Evolutionary conservation across 306 rosid species (phyloP).

Genomic region (Amphicarpaea edgeworthii): DNA sequence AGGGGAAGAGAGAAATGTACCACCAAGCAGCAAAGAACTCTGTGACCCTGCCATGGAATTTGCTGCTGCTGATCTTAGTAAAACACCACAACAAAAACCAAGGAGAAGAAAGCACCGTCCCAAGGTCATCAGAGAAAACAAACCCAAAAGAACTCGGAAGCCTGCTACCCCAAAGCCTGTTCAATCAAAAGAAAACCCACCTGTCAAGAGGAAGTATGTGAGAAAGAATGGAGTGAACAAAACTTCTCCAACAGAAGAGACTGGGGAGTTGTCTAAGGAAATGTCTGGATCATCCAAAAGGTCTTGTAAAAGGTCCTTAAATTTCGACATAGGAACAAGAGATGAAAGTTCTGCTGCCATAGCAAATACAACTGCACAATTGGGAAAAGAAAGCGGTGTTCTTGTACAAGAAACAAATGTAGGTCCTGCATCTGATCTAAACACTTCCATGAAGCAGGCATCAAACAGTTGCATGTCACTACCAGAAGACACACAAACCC

Average conservation of each 20-base stretch:
- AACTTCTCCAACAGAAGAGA: constrained; percentile 45
- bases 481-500: constrained; percentile 39
- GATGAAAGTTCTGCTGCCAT: constrained; percentile 46
- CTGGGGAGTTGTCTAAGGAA: constrained; percentile 39
- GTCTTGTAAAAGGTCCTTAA: constrained; percentile 64
- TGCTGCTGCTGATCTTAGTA: constrained; percentile 49
- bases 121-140: constrained; percentile 81
- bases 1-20: constrained; percentile 45
- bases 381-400: constrained; percentile 38
- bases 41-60: constrained; percentile 41
- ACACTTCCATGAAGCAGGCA: constrained; percentile 37
- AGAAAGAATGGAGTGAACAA: constrained; percentile 56
- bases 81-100: constrained; percentile 61
- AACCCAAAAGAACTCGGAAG: constrained; percentile 60
- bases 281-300: constrained; percentile 43
- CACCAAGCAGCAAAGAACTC: constrained; percentile 45
- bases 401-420: constrained; percentile 36
- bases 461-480: constrained; percentile 39
- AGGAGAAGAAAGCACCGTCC: constrained; percentile 83
- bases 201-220: constrained; percentile 67
- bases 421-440: constrained; percentile 37
- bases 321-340: constrained; percentile 49
- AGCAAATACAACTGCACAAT: constrained; percentile 37
- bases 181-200: constrained; percentile 55
- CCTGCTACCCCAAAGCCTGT: constrained; percentile 54